Percentiles rank a stretch among this genome's conserved stretches.
phyloP scores from a whole-genome alignment of 805 yeast genomes.

The Candida glaebosa region DNA sequence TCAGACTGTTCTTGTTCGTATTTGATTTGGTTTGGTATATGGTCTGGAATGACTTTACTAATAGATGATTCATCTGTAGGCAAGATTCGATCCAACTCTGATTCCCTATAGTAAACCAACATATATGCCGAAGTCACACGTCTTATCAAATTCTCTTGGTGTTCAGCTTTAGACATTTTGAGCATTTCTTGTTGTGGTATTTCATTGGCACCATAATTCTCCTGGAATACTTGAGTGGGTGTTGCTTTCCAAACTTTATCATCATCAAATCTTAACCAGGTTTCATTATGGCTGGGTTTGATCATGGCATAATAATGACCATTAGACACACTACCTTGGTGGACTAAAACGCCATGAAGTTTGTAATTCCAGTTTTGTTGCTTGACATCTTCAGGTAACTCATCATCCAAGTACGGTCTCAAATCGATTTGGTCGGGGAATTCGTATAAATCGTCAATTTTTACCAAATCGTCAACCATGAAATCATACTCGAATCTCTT shows the following conservation, averaged over 20 bases:
- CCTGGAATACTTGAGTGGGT: constrained; percentile 79
- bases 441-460: constrained; percentile 89
- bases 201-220: constrained; percentile 82
- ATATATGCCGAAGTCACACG: constrained; percentile 94
- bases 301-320: constrained; percentile 97
- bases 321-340: constrained; percentile 90
- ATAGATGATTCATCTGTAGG: constrained; percentile 52
- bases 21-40: constrained; percentile 63
- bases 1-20: constrained; percentile 59
- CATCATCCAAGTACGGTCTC: constrained; percentile 70
- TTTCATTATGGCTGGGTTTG: constrained; percentile 64
- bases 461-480: constrained; percentile 80
- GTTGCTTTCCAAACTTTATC: constrained; percentile 91
- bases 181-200: constrained; percentile 46
- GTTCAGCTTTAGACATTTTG: constrained; percentile 54
- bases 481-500: constrained; percentile 95
- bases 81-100: constrained; percentile 53
- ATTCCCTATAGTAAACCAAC: constrained; percentile 85
- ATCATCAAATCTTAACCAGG: constrained; percentile 94
- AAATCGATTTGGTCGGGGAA: constrained; percentile 82
- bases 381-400: constrained; percentile 34
- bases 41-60: constrained; percentile 46
- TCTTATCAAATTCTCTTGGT: constrained; percentile 58
- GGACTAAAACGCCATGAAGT: constrained; percentile 92
- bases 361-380: constrained; percentile 71